Conservation (phyloP, 148 eudicot species). For the Linanthus parryae region DNA sequence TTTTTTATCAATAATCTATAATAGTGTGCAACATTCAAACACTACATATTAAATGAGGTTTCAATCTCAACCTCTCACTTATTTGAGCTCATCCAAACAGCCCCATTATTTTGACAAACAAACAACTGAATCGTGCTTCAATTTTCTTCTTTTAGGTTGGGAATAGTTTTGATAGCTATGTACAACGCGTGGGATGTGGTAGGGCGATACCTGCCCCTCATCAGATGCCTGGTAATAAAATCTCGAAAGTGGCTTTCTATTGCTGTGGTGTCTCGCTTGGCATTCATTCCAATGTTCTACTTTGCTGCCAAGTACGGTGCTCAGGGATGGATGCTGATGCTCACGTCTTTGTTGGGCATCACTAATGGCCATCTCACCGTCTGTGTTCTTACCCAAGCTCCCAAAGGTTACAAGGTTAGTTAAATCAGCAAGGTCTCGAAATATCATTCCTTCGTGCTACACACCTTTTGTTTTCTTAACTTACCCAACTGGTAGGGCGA, state of each 20-base stretch:
- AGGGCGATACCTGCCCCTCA: slow-evolving; percentile 44
- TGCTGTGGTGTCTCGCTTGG: slow-evolving; percentile 31
- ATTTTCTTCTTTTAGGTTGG: slow-evolving; percentile 40
- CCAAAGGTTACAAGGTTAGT: slow-evolving; percentile 59
- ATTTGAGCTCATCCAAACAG: too few species aligned
- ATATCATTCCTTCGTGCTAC: neutral
- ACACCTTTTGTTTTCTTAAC: too few species aligned
- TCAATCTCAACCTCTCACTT: too few species aligned
- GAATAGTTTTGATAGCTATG: slow-evolving; percentile 56
- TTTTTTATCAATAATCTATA: too few species aligned
- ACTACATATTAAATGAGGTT: too few species aligned
- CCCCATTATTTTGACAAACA: too few species aligned
- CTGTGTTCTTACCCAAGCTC: slow-evolving; percentile 49
- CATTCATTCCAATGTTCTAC: slow-evolving; percentile 58
- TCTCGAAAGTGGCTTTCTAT: slow-evolving; percentile 39
- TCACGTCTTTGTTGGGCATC: slow-evolving; percentile 37
- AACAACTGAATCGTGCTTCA: too few species aligned
- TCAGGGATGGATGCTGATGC: slow-evolving; percentile 71
- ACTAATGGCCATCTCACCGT: slow-evolving; percentile 76
- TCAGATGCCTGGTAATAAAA: slow-evolving; percentile 24
- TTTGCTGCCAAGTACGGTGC: slow-evolving; percentile 62
- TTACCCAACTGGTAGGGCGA: too few species aligned
- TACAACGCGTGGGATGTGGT: slow-evolving; percentile 56
- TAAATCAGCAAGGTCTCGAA: neutral
- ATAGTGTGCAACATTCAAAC: too few species aligned